A percentile compares a stretch with the other conserved stretches of the same genome.
Conservation (phyloP, 192 early-diverging fungal species). For the Diversispora epigaea region DNA sequence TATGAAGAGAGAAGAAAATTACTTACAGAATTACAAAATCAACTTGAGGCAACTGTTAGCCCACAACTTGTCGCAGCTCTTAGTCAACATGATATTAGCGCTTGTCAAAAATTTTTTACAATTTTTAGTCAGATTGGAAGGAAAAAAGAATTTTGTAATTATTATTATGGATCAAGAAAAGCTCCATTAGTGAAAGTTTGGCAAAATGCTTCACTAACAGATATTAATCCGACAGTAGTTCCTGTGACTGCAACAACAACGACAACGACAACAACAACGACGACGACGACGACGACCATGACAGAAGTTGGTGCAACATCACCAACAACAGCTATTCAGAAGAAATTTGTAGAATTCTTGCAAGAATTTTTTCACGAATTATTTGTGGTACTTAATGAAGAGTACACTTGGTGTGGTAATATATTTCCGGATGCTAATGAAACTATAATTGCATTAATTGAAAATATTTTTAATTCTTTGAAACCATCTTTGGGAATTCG, state of each 20-base stretch:
- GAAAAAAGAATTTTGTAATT: constrained; percentile 56
- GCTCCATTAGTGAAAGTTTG: constrained; percentile 51
- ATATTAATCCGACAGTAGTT: background rate
- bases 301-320: background rate
- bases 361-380: constrained; percentile 56
- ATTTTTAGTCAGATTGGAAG: constrained; percentile 62
- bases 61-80: constrained; percentile 55
- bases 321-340: constrained; percentile 20
- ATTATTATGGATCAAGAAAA: constrained; percentile 55
- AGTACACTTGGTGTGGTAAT: constrained; percentile 57
- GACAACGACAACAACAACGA: background rate
- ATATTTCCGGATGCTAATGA: constrained; percentile 54
- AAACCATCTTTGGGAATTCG: constrained; percentile 47
- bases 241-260: background rate
- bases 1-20: constrained; percentile 61
- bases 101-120: constrained; percentile 50
- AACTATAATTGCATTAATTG: constrained; percentile 51
- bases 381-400: constrained; percentile 52
- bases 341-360: constrained; percentile 42
- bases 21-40: constrained; percentile 56
- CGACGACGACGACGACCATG: background rate
- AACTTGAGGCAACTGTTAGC: constrained; percentile 56
- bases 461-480: constrained; percentile 50
- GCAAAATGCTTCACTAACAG: constrained; percentile 33
- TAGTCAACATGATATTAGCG: constrained; percentile 55